Evolutionary conservation across 139 green algal species (phyloP).

Genomic region (Astrephomene gubernaculifera): DNA sequence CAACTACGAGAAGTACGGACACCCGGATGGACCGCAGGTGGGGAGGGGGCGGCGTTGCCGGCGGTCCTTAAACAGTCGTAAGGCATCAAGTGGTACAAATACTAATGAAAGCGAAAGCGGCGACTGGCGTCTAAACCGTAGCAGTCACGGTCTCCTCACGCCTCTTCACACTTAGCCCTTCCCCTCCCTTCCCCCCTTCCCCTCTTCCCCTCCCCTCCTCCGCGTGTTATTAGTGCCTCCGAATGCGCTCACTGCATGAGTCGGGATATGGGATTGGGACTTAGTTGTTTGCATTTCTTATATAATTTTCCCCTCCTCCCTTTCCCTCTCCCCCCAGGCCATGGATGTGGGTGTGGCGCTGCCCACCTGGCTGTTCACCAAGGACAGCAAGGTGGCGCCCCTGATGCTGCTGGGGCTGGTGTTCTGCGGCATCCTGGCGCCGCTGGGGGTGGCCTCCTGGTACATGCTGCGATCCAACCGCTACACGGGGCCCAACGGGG

Average conservation of each 20-base stretch:
- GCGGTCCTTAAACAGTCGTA: too few species aligned
- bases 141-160: too few species aligned
- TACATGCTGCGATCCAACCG: slow-evolving; percentile 84
- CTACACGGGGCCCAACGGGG: slow-evolving; percentile 74
- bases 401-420: slow-evolving; percentile 86
- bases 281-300: too few species aligned
- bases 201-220: too few species aligned
- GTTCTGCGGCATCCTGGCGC: slow-evolving; percentile 82
- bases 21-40: slow-evolving; percentile 88
- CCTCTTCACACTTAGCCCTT: too few species aligned
- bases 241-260: too few species aligned
- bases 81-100: too few species aligned
- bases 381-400: slow-evolving; percentile 83
- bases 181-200: too few species aligned
- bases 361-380: slow-evolving; percentile 88
- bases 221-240: too few species aligned
- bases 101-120: too few species aligned
- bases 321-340: slow-evolving; percentile 27
- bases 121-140: too few species aligned
- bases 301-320: background rate
- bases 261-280: too few species aligned
- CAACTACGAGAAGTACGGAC: slow-evolving; percentile 93
- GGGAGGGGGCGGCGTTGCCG: background rate
- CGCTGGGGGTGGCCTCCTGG: slow-evolving; percentile 74
- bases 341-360: slow-evolving; percentile 86